Base-by-base conservation (phyloP, 169 alveolate species). In the Cryptosporidium felis region DNA sequence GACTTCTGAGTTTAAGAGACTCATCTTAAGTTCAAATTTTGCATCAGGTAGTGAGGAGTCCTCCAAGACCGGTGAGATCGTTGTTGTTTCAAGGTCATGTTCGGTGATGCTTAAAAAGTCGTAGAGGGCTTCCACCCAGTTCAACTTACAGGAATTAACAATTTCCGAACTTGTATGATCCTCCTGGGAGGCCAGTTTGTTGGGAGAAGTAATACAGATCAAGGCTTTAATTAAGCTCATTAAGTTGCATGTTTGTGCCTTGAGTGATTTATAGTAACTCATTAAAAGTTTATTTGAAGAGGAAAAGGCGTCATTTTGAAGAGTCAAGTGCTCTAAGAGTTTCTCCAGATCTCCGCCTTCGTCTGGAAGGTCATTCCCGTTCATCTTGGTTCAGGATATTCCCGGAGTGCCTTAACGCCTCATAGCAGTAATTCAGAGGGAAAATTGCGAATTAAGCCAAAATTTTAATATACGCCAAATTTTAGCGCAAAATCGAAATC, bases 241-340 rank as follows among this genome's bases (percentile, higher is more conserved):
- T n/a, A 74, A 1, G 26, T 74, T 53, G 16, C 44, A 49, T 8
- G 56, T 74, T 53, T 74, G 74, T 4, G 36, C 28, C 46, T 74
- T 49, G 32, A 74, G 26, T 4, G 60, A 14, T 18, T 53, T 74
- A 38, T 74, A 34, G n/a, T 36, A 53, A 14, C 23, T 53, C 85
- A 74, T 74, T 21, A 74, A 49, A 9, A 53, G 67, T 36, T 58
- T 74, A 30, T 53, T 74, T 18, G 85, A 74, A 16, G 85, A 74
- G 32, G 85, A 74, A 74, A 51, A 74, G 9, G 85, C 85, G n/a
- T 74, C 85, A 30, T 74, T 74, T 34, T 74, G 85, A 47, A 74
- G 67, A 21, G 74, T 74, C 18, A 74, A 53, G 14, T 74, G 85
- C 26, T 74, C 85, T 10, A 74, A 56, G 21, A 74, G 56, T 8